Conservation (phyloP, 208 protist genomes). For the Naegleria lovaniensis region DNA sequence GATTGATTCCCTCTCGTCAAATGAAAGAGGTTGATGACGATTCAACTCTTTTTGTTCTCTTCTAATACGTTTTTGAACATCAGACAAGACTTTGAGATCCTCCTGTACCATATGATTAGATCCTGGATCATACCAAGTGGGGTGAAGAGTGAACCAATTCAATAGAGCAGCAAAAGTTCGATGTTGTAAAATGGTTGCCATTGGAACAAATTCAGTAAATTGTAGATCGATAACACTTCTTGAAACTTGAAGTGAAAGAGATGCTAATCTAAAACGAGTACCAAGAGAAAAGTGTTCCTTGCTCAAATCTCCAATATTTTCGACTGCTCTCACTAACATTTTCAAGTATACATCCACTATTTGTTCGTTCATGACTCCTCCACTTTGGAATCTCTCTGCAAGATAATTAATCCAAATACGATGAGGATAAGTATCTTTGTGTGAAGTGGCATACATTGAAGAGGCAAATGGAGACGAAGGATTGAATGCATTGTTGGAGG, state of each 20-base stretch:
- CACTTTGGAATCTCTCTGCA: neutral
- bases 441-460: neutral
- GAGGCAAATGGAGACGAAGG: too few species aligned
- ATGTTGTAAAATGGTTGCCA: neutral
- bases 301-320: neutral
- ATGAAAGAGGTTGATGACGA: neutral
- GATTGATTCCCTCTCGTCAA: too few species aligned
- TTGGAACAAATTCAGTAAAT: neutral
- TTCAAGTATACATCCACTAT: neutral
- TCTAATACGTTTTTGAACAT: neutral
- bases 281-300: neutral
- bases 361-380: neutral
- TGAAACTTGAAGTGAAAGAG: neutral
- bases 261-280: neutral
- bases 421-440: neutral
- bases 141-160: conserved; percentile 9
- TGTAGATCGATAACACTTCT: neutral
- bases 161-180: neutral
- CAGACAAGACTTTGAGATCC: neutral
- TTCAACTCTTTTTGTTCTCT: neutral
- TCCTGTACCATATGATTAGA: neutral
- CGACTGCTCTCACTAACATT: neutral
- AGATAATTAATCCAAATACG: conserved; percentile 13
- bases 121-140: neutral
- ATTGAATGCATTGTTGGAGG: too few species aligned